These are phyloP conservation scores for Zygosaccharomyces rouxii DNA, from an alignment of 805 yeast genomes.

Conservation along the genomic window DNA sequence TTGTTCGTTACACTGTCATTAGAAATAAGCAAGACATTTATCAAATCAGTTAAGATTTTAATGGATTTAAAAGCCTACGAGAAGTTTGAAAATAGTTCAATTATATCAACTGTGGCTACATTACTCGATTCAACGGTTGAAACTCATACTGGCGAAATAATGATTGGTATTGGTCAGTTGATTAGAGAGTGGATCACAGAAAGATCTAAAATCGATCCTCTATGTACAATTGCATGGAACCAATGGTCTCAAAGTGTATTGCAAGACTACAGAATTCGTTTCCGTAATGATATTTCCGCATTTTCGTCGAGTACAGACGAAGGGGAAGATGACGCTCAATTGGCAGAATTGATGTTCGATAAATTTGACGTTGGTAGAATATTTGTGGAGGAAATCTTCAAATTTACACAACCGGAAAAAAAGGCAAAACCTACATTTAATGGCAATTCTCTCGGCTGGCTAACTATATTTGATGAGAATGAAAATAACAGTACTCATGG, in stretches of 20 bases:
- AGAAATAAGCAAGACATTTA: conserved; percentile 15
- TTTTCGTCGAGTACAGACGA: not conserved
- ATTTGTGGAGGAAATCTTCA: conserved; percentile 11
- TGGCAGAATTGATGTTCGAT: conserved; percentile 14
- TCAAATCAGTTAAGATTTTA: conserved; percentile 7
- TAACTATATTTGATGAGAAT: conserved; percentile 13
- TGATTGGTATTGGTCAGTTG: conserved; percentile 14
- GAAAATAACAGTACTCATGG: not conserved
- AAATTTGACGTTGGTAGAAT: conserved; percentile 17
- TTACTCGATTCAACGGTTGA: conserved; percentile 15
- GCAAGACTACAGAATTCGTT: conserved; percentile 7
- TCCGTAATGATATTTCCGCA: conserved; percentile 2
- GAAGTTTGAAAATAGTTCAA: not conserved
- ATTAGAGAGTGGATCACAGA: conserved; percentile 11
- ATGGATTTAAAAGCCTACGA: conserved; percentile 4
- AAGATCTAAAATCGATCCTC: conserved; percentile 5
- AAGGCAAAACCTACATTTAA: not conserved
- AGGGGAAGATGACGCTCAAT: conserved; percentile 6
- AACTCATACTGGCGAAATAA: conserved; percentile 16
- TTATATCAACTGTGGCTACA: conserved; percentile 7
- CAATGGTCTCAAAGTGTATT: conserved; percentile 9
- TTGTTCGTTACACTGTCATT: conserved; percentile 14
- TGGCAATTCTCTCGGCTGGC: conserved; percentile 11
- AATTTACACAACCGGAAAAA: conserved; percentile 6
- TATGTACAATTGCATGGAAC: conserved; percentile 4